Base-by-base conservation (phyloP, 164 flowering plant species). In the Amborella trichopoda region DNA sequence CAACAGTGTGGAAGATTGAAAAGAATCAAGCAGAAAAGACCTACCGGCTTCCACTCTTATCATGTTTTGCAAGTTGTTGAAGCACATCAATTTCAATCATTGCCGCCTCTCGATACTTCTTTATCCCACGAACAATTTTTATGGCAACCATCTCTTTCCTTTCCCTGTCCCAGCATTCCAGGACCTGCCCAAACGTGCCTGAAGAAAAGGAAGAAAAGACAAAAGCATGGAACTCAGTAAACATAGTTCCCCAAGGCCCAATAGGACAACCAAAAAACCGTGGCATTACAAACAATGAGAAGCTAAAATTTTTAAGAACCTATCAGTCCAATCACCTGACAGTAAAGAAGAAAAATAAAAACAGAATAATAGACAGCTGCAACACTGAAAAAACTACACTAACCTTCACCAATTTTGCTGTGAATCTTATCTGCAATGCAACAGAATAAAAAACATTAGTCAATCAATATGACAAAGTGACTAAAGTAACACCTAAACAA, bases 151-250 rank as follows among this genome's bases (percentile, higher is more conserved):
- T 78, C 62, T 91, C 99, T 46, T 77, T 77, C 40, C 44, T 75
- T 39, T 82, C 96, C 39, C 83, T 70, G 45, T 91, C 99, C 95
- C 91, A 91, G 61, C 99, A 91, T 70, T 93, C 96, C 25, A 93
- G 55, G 36, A 91, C 99, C 63, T 84, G 96, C 14, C 99, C 99
- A 74, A 91, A 91, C 11, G 99, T 91, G n/a, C 93, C 90, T 81
- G 69, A 16, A 76, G 5, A 25, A 32, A 42, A 44, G 6, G 36
- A 40, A 1, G 4, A 24, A 3, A n/a, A n/a, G n/a, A n/a, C n/a
- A n/a, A n/a, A 51, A 0, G 3, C 3, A 30, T 11, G 26, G 19
- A 20, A 16, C 6, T 16, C 28, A 11, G 25, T 25, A 28, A 26
- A 8, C 0, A 46, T 3, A 8, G 18, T n/a, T n/a, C n/a, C n/a